Evolutionary conservation across 352 stramenopile genomes (phyloP).

Genomic region (Lagenidium sp.): DNA sequence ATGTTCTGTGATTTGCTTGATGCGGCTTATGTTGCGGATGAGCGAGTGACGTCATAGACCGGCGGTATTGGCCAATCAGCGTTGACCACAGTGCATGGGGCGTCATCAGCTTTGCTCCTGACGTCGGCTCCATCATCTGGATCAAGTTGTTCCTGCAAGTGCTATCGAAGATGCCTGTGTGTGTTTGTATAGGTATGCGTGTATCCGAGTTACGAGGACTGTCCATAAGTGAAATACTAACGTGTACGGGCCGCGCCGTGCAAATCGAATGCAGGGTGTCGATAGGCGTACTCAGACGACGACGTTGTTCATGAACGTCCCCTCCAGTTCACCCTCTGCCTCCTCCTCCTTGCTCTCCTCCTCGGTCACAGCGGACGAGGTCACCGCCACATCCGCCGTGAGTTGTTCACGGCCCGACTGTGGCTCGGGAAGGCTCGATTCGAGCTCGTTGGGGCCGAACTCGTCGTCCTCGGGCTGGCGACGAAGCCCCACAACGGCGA

Average conservation of each 20-base stretch:
- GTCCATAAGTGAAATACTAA: background rate
- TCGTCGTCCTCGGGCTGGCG: constrained; percentile 6
- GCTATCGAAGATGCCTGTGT: too few species aligned
- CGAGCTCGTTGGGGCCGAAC: constrained; percentile 5
- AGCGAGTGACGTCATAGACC: constrained; percentile 15
- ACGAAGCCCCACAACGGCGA: constrained; percentile 10
- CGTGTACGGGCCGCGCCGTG: background rate
- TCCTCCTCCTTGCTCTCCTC: constrained; percentile 4
- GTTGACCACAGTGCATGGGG: background rate
- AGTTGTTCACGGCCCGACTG: constrained; percentile 7
- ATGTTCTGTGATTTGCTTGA: too few species aligned
- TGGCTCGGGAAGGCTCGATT: constrained; percentile 8
- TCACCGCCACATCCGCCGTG: constrained; percentile 5
- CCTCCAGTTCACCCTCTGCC: constrained; percentile 10
- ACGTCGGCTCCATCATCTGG: too few species aligned
- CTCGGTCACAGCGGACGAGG: too few species aligned
- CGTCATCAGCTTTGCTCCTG: too few species aligned
- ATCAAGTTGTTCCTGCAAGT: too few species aligned
- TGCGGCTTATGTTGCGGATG: constrained; percentile 1
- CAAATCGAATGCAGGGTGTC: background rate
- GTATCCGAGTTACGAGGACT: too few species aligned
- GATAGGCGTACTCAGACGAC: constrained; percentile 8
- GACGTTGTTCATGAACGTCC: constrained; percentile 17
- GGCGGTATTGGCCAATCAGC: background rate
- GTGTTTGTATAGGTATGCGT: too few species aligned